Conservation (phyloP, 1,284 basidiomycete genomes). For the Apiotrichum montevideense region DNA sequence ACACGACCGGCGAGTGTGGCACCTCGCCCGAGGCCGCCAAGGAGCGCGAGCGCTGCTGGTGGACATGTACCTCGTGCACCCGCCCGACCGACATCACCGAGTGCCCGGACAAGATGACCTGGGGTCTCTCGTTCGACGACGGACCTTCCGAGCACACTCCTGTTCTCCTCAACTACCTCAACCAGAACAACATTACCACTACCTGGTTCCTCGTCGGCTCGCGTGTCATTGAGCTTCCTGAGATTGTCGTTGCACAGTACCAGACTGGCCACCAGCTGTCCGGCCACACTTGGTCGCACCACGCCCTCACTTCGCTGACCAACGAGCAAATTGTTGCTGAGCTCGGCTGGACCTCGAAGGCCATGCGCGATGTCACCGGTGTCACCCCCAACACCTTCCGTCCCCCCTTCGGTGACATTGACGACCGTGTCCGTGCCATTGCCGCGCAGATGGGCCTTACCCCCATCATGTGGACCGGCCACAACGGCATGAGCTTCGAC, state of each 20-base stretch:
- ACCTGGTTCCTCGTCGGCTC: conserved; percentile 50
- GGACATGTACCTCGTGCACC: conserved; percentile 76
- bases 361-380: conserved; percentile 74
- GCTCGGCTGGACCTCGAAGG: conserved; percentile 83
- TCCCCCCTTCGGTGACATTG: conserved; percentile 55
- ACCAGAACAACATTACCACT: conserved; percentile 48
- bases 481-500: conserved; percentile 56
- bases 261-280: conserved; percentile 37
- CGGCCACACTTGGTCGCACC: conserved; percentile 54
- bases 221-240: conserved; percentile 18
- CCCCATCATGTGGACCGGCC: conserved; percentile 44
- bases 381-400: conserved; percentile 70
- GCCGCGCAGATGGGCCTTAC: conserved; percentile 43
- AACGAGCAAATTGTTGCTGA: conserved; percentile 88
- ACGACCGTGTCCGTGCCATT: conserved; percentile 23
- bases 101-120: conserved; percentile 64
- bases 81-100: conserved; percentile 63
- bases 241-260: conserved; percentile 27
- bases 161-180: conserved; percentile 51
- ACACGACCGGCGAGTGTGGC: conserved; percentile 19
- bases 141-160: conserved; percentile 52
- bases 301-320: conserved; percentile 64
- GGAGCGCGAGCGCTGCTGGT: conserved; percentile 66
- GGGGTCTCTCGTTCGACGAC: conserved; percentile 49
- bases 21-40: conserved; percentile 57